Conservation (phyloP, 78 protist genomes). For the Dictyostelium intermedium region DNA sequence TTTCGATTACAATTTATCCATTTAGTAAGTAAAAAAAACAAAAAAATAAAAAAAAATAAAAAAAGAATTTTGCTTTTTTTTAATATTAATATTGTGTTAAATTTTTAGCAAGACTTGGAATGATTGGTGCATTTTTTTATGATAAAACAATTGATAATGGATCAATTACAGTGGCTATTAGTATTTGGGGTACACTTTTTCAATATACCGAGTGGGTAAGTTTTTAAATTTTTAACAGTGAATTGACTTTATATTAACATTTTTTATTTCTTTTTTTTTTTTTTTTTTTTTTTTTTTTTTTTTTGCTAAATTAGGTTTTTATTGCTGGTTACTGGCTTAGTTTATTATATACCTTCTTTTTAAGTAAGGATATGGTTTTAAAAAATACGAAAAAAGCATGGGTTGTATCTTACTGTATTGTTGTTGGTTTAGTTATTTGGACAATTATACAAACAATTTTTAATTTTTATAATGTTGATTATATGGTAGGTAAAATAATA, state of each 20-base stretch:
- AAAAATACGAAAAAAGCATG: neutral
- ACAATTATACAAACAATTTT: neutral
- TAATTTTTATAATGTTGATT: conserved; percentile 6
- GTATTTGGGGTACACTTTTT: neutral
- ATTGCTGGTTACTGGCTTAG: neutral
- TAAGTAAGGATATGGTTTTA: neutral
- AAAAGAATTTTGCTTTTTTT: neutral
- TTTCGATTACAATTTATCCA: neutral
- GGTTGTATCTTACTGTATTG: neutral
- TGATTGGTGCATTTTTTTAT: neutral
- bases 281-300: neutral
- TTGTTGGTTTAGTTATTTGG: neutral
- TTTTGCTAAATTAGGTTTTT: neutral
- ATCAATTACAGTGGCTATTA: neutral
- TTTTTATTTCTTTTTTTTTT: neutral
- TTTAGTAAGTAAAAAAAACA: neutral
- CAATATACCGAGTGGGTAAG: neutral
- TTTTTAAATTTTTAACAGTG: neutral
- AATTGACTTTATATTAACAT: too few relatives aligned
- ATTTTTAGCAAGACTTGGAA: neutral
- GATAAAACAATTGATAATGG: neutral
- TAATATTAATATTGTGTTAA: too few relatives aligned
- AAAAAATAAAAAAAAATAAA: neutral
- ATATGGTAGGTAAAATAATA: neutral
- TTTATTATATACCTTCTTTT: neutral